Conservation (phyloP, 805 yeast species). For the Yamadazyma kitorensis region DNA sequence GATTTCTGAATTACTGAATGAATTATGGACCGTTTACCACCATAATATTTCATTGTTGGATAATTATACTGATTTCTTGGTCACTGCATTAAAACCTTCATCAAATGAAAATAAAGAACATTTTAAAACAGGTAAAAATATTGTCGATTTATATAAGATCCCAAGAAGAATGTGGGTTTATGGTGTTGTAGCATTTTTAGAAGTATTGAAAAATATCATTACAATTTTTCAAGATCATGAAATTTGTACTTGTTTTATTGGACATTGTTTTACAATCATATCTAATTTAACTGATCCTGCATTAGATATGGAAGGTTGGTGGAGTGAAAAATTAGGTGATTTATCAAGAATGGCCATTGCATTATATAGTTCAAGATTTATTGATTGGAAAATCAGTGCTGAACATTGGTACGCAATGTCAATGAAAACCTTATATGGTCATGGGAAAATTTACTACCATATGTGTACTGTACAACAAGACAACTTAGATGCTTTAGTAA, state of each 20-base stretch:
- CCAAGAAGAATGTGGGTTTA: constrained; percentile 83
- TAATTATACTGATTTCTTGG: constrained; percentile 67
- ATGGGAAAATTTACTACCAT: constrained; percentile 83
- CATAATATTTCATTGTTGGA: constrained; percentile 64
- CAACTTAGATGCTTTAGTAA: constrained; percentile 72
- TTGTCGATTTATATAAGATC: constrained; percentile 73
- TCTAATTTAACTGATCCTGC: constrained; percentile 53
- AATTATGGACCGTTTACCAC: constrained; percentile 70
- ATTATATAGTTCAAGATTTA: constrained; percentile 69
- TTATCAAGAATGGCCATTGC: constrained; percentile 87
- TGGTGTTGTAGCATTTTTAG: constrained; percentile 78
- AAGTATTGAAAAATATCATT: constrained; percentile 70
- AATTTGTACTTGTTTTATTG: constrained; percentile 70
- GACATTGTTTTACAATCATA: constrained; percentile 65
- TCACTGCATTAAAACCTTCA: constrained; percentile 66
- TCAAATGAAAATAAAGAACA: constrained; percentile 38
- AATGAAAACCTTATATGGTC: constrained; percentile 72
- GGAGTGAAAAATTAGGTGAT: constrained; percentile 87
- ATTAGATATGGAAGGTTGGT: constrained; percentile 62
- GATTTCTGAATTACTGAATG: constrained; percentile 52
- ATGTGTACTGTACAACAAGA: constrained; percentile 84
- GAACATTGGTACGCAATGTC: constrained; percentile 81
- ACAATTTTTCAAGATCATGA: constrained; percentile 75
- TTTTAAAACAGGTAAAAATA: constrained; percentile 72
- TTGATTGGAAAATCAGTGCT: constrained; percentile 83